phyloP scores from a whole-genome alignment of 768 basidiomycete genomes.

The Tulasnella sp. region DNA sequence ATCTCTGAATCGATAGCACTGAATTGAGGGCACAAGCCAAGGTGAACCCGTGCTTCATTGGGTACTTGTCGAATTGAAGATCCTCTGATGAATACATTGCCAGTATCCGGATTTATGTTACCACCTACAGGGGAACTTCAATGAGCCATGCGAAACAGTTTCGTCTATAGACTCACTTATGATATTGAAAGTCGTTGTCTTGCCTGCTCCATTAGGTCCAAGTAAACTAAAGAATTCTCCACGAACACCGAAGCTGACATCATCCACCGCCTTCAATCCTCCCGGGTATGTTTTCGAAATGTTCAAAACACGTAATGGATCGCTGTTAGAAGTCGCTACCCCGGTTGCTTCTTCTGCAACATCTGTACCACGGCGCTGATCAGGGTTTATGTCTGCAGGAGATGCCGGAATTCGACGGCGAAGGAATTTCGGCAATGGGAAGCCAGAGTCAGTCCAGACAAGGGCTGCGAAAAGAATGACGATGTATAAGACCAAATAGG shows the following conservation, averaged over 20 bases:
- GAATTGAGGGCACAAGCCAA: conserved; percentile 77
- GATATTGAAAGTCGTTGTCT: conserved; percentile 68
- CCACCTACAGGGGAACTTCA: conserved; percentile 36
- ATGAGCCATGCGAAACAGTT: background rate
- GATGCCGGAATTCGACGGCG: conserved; percentile 26
- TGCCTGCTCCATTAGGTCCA: conserved; percentile 70
- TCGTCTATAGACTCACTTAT: too few species aligned
- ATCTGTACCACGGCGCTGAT: conserved; percentile 29
- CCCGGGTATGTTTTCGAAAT: conserved; percentile 49
- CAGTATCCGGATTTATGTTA: conserved; percentile 49
- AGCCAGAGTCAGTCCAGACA: conserved; percentile 61
- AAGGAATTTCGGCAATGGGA: conserved; percentile 29
- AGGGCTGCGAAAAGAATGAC: conserved; percentile 48
- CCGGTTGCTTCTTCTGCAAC: conserved; percentile 41
- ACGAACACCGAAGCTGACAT: conserved; percentile 56
- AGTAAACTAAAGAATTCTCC: conserved; percentile 55
- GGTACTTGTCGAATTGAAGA: conserved; percentile 53
- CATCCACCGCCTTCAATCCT: conserved; percentile 44
- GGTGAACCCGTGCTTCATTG: conserved; percentile 46
- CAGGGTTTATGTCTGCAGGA: conserved; percentile 11
- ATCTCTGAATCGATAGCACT: conserved; percentile 69
- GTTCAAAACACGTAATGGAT: conserved; percentile 48
- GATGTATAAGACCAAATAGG: conserved; percentile 52
- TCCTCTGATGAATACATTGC: conserved; percentile 56
- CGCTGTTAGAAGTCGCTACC: conserved; percentile 33